Base-by-base conservation (phyloP, 192 early-diverging fungal species). In the Backusella sp. region DNA sequence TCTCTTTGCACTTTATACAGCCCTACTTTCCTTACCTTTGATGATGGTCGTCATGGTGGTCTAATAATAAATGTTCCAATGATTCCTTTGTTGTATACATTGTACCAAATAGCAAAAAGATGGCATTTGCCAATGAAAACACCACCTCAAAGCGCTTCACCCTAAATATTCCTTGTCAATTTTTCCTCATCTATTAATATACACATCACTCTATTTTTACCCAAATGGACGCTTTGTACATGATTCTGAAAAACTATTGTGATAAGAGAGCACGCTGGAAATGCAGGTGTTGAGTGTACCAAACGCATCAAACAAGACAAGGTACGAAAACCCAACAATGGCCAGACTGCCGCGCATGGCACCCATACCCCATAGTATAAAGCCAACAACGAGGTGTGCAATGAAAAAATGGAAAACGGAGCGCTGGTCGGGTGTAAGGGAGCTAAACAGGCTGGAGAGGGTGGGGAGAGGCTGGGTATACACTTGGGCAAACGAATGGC, bases 81-180 rank as follows among this genome's bases (percentile, higher is more conserved):
- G 85, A 84, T 76, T 90, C 88, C 69, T 90, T 90, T 15, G 84
- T 79, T 66, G 81, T 86, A 72, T 88, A 85, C 86, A 90, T 88
- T 21, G 86, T 86, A 36, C 83, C 84, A 68, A 90, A 90, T 68
- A 90, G 66, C 28, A 90, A 78, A 53, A 84, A 90, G 49, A 90
- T 84, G 8, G 80, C 80, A 39, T 77, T 86, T 15, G 78, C 84
- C 65, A 90, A 46, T 15, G 84, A 86, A 79, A 88, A 82, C 39
- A 90, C 70, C 32, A 90, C 76, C 66, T 88, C 87, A 62, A 80
- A 84, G 30, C 88, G 81, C 26, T 85, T 83, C 11, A 84, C 78
- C n/a, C 88, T 89, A 62, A 7, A 66, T 26, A 7, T 14, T 21
- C 8, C 5, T 8, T 53, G 17, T 53, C 7, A 19, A 21, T n/a